phyloP scores from a whole-genome alignment of 225 moss, liverwort and hornwort species.

The Sphagnum tenellum region DNA sequence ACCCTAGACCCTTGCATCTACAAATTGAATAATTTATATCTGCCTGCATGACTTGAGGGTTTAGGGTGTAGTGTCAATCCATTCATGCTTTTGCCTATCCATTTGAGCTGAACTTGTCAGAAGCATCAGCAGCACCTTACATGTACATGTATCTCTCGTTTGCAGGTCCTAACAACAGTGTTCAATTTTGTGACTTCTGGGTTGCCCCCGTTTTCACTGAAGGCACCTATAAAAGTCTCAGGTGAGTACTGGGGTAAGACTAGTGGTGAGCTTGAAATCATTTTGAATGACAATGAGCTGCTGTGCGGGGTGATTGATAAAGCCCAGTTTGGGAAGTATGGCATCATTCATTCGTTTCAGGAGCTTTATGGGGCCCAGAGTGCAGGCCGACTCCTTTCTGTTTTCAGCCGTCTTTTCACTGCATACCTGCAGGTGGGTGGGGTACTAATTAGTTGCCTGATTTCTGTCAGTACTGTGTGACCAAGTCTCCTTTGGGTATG shows the following conservation, averaged over 20 bases:
- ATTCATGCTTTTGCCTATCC: too few species aligned
- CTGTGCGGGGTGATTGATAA: conserved; percentile 94
- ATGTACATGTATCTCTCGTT: not conserved
- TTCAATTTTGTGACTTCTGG: conserved; percentile 77
- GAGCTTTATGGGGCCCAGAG: conserved; percentile 81
- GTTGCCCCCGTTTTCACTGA: conserved; percentile 68
- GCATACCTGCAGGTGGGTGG: conserved; percentile 70
- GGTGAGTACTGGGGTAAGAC: conserved; percentile 94
- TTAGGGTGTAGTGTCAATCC: too few species aligned
- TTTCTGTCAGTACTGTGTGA: too few species aligned
- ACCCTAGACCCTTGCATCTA: too few species aligned
- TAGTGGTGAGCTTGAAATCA: conserved; percentile 75
- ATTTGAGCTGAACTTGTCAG: not conserved
- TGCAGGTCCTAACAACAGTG: conserved; percentile 86
- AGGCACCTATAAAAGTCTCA: conserved; percentile 78
- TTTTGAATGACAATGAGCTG: conserved; percentile 83
- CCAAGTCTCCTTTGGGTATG: too few species aligned
- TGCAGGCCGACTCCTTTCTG: conserved; percentile 77
- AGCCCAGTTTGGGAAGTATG: conserved; percentile 95
- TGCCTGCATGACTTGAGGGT: too few species aligned
- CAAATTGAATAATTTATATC: too few species aligned
- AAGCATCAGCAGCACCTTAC: not conserved
- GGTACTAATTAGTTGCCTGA: too few species aligned
- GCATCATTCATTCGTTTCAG: conserved; percentile 88
- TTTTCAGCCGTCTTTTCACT: conserved; percentile 97